Percentiles rank a stretch among this genome's conserved stretches.
These are phyloP conservation scores for Amanita pallidorosea DNA, from an alignment of 768 basidiomycete genomes.

Conservation along the genomic window DNA sequence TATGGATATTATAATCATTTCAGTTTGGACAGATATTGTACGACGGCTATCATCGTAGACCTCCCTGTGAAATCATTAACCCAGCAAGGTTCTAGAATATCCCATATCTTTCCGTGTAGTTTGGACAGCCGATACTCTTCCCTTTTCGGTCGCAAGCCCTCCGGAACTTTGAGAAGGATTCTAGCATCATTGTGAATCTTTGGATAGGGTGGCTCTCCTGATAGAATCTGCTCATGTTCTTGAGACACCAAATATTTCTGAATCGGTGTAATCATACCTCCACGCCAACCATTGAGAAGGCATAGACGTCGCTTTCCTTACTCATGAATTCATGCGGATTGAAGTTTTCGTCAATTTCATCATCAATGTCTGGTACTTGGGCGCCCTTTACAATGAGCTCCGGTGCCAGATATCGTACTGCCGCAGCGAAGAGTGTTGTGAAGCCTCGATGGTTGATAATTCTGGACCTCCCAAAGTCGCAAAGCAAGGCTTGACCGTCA, in stretches of 20 bases:
- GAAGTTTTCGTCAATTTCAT: slow-evolving; percentile 23
- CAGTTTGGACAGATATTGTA: not conserved
- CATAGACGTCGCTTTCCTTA: slow-evolving; percentile 43
- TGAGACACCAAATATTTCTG: not conserved
- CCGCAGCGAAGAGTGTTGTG: slow-evolving; percentile 32
- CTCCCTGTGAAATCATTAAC: not conserved
- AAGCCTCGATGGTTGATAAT: slow-evolving; percentile 34
- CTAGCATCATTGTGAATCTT: not conserved
- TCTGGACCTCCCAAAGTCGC: slow-evolving; percentile 53
- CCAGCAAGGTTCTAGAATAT: not conserved
- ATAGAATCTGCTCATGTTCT: not conserved
- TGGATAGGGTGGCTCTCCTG: not conserved
- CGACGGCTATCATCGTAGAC: not conserved
- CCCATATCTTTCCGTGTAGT: not conserved
- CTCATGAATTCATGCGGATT: slow-evolving; percentile 24
- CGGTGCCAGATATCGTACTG: slow-evolving; percentile 48
- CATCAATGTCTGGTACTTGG: slow-evolving; percentile 11
- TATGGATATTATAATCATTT: not conserved
- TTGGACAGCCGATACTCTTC: not conserved
- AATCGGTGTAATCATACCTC: not conserved
- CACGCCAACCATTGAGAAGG: slow-evolving; percentile 43
- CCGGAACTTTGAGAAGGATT: not conserved
- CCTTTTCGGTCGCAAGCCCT: not conserved
- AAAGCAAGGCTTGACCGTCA: slow-evolving; percentile 40
- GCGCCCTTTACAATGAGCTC: slow-evolving; percentile 41